phyloP scores from a whole-genome alignment of 2,329 filamentous ascomycete genomes.

The Fusarium goolgardi region DNA sequence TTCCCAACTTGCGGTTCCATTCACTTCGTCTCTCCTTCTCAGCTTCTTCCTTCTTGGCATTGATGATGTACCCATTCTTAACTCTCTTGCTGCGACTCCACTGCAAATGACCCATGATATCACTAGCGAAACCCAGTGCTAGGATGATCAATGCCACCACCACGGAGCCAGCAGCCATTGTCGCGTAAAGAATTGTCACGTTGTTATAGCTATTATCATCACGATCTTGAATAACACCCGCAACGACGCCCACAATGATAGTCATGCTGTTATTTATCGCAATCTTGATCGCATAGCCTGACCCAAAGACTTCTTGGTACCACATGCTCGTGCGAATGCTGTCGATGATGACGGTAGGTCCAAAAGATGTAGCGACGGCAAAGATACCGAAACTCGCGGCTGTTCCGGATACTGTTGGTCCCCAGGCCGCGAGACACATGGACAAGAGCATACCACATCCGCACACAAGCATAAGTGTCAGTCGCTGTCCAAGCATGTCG shows the following conservation, averaged over 20 bases:
- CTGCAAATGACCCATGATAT: constrained; percentile 63
- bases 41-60: constrained; percentile 56
- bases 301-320: constrained; percentile 69
- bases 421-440: constrained; percentile 67
- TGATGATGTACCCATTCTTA: constrained; percentile 57
- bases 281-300: constrained; percentile 70
- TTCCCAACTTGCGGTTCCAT: constrained; percentile 57
- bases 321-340: constrained; percentile 69
- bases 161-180: constrained; percentile 62
- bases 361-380: constrained; percentile 65
- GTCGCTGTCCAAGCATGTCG: constrained; percentile 65
- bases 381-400: constrained; percentile 70
- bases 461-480: constrained; percentile 65
- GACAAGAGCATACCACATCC: constrained; percentile 61
- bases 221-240: constrained; percentile 68
- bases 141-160: constrained; percentile 58
- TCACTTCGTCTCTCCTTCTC: constrained; percentile 50
- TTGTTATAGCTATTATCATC: constrained; percentile 67
- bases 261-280: constrained; percentile 73
- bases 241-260: constrained; percentile 68
- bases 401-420: constrained; percentile 60
- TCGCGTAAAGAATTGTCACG: constrained; percentile 67
- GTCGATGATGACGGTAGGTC: constrained; percentile 70
- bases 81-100: constrained; percentile 68
- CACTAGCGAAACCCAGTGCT: constrained; percentile 51